Evolutionary conservation across 2,329 filamentous ascomycete species (phyloP).

Genomic region (Penicillium capsulatum): DNA sequence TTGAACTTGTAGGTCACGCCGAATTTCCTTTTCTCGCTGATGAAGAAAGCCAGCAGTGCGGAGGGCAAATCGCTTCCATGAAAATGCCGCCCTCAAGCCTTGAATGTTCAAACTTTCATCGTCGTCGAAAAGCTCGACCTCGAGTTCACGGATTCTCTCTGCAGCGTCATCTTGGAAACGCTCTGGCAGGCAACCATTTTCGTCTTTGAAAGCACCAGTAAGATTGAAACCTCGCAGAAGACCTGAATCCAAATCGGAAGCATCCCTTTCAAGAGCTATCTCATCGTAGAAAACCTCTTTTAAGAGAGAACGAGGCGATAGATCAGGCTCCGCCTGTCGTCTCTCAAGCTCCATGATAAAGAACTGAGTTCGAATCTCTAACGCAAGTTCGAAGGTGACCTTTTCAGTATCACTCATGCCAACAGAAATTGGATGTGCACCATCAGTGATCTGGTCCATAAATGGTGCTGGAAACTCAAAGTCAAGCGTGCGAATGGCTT

Average conservation of each 20-base stretch:
- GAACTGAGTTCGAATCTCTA: constrained; percentile 55
- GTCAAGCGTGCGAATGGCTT: constrained; percentile 32
- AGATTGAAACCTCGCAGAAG: constrained; percentile 29
- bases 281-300: constrained; percentile 40
- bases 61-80: constrained; percentile 49
- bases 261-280: constrained; percentile 14
- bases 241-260: constrained; percentile 3
- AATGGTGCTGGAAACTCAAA: constrained; percentile 34
- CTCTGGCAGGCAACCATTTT: constrained; percentile 37
- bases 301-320: constrained; percentile 41
- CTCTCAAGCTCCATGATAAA: constrained; percentile 45
- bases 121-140: constrained; percentile 37
- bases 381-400: constrained; percentile 47
- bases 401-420: constrained; percentile 41
- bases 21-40: constrained; percentile 45
- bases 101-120: constrained; percentile 42
- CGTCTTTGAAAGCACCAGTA: constrained; percentile 32
- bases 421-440: constrained; percentile 3
- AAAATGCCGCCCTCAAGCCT: constrained; percentile 44
- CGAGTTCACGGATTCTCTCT: constrained; percentile 39
- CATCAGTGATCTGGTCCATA: constrained; percentile 26
- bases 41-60: constrained; percentile 47
- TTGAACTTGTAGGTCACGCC: constrained; percentile 37
- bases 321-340: constrained; percentile 28
- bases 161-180: constrained; percentile 33